phyloP scores from a whole-genome alignment of 108 stramenopile genomes.

The Skeletonema potamos region DNA sequence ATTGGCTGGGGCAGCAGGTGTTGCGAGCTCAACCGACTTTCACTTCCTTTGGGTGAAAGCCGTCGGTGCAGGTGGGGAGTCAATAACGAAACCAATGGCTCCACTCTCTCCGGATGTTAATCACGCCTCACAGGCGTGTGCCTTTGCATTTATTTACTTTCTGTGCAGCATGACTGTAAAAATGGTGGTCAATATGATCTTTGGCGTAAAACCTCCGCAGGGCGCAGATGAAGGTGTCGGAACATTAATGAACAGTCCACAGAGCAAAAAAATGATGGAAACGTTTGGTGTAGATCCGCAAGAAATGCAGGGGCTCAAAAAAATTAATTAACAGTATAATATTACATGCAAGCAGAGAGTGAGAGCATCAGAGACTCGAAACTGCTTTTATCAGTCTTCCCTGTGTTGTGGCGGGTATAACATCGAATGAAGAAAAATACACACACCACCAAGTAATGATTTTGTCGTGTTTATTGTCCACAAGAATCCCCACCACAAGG shows the following conservation, averaged over 20 bases:
- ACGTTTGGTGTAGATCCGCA: constrained; percentile 34
- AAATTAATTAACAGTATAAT: not conserved
- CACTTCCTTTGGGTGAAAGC: constrained; percentile 21
- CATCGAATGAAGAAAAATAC: constrained; percentile 21
- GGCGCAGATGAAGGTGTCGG: constrained; percentile 69
- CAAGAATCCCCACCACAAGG: constrained; percentile 10
- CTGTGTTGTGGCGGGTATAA: constrained; percentile 24
- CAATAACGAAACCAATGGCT: constrained; percentile 13
- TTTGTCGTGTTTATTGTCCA: constrained; percentile 5
- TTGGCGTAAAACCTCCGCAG: constrained; percentile 62
- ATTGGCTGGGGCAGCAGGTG: constrained; percentile 36
- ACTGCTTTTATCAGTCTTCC: not conserved
- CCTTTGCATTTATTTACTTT: constrained; percentile 76
- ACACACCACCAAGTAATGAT: constrained; percentile 24
- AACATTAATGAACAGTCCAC: constrained; percentile 52
- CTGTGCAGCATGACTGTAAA: constrained; percentile 66
- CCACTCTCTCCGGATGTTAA: constrained; percentile 28
- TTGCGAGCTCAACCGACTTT: constrained; percentile 4
- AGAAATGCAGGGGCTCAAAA: not conserved
- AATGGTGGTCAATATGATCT: constrained; percentile 52
- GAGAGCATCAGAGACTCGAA: not conserved
- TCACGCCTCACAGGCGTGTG: constrained; percentile 55
- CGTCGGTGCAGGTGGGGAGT: not conserved
- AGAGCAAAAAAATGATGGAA: constrained; percentile 42
- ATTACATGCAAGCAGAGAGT: not conserved